Percentiles rank a stretch among this genome's conserved stretches.
These are phyloP conservation scores for Yamagishiella unicocca DNA, from an alignment of 139 green algal genomes.

Conservation along the genomic window DNA sequence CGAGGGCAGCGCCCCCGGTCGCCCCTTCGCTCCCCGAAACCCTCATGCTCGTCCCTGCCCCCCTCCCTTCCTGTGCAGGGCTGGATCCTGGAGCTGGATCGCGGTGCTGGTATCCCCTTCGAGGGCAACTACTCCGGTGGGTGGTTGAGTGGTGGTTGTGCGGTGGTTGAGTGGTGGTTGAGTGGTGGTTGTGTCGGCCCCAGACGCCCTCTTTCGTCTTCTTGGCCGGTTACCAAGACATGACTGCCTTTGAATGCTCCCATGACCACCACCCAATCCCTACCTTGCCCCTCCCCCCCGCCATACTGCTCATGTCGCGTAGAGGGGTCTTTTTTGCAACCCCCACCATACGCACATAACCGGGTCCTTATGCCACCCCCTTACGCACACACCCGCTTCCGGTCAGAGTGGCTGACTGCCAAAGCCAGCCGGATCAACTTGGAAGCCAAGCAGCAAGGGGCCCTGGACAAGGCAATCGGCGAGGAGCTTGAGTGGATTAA, in stretches of 20 bases:
- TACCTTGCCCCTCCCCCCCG: too few species aligned
- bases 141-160: too few species aligned
- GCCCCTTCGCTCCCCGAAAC: background rate
- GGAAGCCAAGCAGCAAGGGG: conserved; percentile 68
- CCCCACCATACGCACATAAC: too few species aligned
- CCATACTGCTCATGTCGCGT: too few species aligned
- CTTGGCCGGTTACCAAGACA: too few species aligned
- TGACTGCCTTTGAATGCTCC: too few species aligned
- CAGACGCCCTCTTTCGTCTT: too few species aligned
- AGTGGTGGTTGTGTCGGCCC: too few species aligned
- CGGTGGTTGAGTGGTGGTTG: too few species aligned
- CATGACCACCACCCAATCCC: too few species aligned
- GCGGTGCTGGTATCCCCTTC: conserved; percentile 83
- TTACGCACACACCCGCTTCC: background rate
- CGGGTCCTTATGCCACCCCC: too few species aligned
- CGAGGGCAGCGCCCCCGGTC: background rate
- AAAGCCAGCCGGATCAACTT: conserved; percentile 72
- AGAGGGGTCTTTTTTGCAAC: too few species aligned
- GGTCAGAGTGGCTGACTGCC: conserved; percentile 42
- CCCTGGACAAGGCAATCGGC: conserved; percentile 66
- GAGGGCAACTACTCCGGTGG: conserved; percentile 87
- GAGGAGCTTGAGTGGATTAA: conserved; percentile 79
- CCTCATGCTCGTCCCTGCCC: background rate
- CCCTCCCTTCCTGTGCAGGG: conserved; percentile 23
- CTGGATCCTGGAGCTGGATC: conserved; percentile 89